A percentile compares a stretch with the other conserved stretches of the same genome.
phyloP scores from a whole-genome alignment of 169 alveolate genomes.

The Plasmodium vinckei region DNA sequence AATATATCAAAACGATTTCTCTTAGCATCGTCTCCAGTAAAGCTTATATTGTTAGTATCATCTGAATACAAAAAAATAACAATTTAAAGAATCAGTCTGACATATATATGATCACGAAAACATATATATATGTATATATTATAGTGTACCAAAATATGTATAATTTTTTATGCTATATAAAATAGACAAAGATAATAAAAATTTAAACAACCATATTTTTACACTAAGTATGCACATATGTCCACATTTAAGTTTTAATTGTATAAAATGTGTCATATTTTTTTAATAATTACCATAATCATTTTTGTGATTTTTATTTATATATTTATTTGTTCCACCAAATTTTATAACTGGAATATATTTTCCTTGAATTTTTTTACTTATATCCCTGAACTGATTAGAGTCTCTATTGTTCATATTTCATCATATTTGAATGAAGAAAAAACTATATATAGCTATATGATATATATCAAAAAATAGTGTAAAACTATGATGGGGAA shows the following conservation, averaged over 20 bases:
- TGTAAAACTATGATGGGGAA: not conserved
- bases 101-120: too few species aligned
- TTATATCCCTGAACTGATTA: slow-evolving; percentile 52
- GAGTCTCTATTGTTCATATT: slow-evolving; percentile 65
- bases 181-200: not conserved
- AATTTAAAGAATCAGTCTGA: not conserved
- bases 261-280: too few species aligned
- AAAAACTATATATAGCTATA: not conserved
- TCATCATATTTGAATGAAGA: slow-evolving; percentile 39
- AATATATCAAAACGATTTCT: slow-evolving; percentile 8
- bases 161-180: too few species aligned
- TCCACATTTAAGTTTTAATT: too few species aligned
- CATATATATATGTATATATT: too few species aligned
- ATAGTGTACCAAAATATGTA: too few species aligned
- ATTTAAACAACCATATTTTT: not conserved
- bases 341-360: slow-evolving; percentile 69
- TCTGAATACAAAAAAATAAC: slow-evolving; percentile 13
- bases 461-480: not conserved
- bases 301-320: slow-evolving; percentile 58
- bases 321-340: slow-evolving; percentile 73
- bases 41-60: slow-evolving; percentile 37
- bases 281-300: slow-evolving; percentile 29
- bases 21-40: slow-evolving; percentile 6
- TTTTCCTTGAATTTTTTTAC: slow-evolving; percentile 53
- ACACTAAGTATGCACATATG: not conserved